phyloP scores from a whole-genome alignment of 2,329 filamentous ascomycete species.

The Parastagonospora avenae region DNA sequence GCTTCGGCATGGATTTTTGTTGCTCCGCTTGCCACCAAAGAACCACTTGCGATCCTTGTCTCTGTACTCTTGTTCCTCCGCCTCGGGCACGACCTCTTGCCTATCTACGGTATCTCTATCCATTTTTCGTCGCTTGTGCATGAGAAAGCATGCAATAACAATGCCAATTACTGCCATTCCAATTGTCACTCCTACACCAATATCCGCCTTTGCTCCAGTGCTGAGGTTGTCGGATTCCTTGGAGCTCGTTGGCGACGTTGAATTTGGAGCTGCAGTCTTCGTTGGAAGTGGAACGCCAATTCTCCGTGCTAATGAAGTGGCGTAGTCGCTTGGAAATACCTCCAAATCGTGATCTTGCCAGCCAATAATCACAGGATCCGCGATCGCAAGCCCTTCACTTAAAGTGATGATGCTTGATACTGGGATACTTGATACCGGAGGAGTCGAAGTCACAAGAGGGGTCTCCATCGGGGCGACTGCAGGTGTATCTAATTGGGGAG shows the following conservation, averaged over 20 bases:
- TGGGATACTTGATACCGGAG: too few species aligned
- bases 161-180: background rate
- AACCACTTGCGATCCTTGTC: conserved; percentile 3
- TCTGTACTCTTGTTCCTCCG: background rate
- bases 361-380: conserved; percentile 9
- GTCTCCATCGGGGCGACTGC: too few species aligned
- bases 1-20: background rate
- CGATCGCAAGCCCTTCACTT: conserved; percentile 6
- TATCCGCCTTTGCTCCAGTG: conserved; percentile 5
- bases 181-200: conserved; percentile 1
- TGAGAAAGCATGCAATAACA: background rate
- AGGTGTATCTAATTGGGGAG: too few species aligned
- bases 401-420: conserved; percentile 4
- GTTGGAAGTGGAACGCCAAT: background rate
- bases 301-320: conserved; percentile 5
- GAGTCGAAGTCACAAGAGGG: background rate
- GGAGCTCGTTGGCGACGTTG: too few species aligned
- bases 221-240: background rate
- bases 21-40: conserved; percentile 5
- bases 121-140: background rate
- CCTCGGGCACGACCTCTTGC: background rate
- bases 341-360: conserved; percentile 8
- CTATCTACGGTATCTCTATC: too few species aligned
- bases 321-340: conserved; percentile 7
- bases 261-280: background rate